Percentiles rank a stretch among this genome's conserved stretches.
Evolutionary conservation across 495 filamentous ascomycete species (phyloP).

Genomic region (Penicillium goetzii): DNA sequence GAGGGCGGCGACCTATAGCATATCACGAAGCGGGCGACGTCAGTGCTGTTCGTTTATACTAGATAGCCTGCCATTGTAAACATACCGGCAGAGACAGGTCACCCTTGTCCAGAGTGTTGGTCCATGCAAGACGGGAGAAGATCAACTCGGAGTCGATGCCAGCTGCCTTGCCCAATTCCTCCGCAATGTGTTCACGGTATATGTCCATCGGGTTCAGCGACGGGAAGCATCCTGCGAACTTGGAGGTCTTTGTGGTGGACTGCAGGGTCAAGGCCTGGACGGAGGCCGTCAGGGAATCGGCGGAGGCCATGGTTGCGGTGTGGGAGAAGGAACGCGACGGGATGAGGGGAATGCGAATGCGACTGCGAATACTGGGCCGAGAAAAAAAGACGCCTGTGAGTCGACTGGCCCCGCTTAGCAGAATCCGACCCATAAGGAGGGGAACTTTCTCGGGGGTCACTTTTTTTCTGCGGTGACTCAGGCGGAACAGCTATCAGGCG

Average conservation of each 20-base stretch:
- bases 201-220: slow-evolving; percentile 83
- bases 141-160: slow-evolving; percentile 76
- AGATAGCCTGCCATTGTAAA: slow-evolving; percentile 14
- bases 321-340: slow-evolving; percentile 15
- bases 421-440: slow-evolving; percentile 50
- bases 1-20: slow-evolving; percentile 64
- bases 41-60: not conserved
- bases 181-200: slow-evolving; percentile 81
- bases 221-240: slow-evolving; percentile 58
- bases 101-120: slow-evolving; percentile 82
- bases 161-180: slow-evolving; percentile 70
- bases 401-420: slow-evolving; percentile 50
- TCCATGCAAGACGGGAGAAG: slow-evolving; percentile 79
- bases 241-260: slow-evolving; percentile 42
- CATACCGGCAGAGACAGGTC: slow-evolving; percentile 76
- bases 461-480: slow-evolving; percentile 46
- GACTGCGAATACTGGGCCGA: slow-evolving; percentile 19
- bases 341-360: slow-evolving; percentile 9
- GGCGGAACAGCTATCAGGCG: slow-evolving; percentile 32
- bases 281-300: slow-evolving; percentile 38
- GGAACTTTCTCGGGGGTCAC: slow-evolving; percentile 32
- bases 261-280: slow-evolving; percentile 48
- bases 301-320: slow-evolving; percentile 40
- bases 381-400: slow-evolving; percentile 41
- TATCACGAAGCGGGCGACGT: not conserved